Percentiles rank a stretch among this genome's conserved stretches.
Evolutionary conservation across 148 eudicot species (phyloP).

Genomic region (Arbutus unedo): DNA sequence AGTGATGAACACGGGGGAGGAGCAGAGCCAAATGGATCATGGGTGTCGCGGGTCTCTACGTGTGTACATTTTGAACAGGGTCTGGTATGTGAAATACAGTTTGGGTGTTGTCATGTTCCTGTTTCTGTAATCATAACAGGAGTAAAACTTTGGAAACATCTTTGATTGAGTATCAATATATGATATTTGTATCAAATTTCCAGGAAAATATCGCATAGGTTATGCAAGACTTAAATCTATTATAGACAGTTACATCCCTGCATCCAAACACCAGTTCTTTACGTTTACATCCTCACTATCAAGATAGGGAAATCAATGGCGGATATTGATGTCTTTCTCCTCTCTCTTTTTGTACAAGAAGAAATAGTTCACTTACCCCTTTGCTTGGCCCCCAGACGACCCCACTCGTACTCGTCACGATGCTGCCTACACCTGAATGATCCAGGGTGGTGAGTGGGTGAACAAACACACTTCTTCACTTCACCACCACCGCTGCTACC

Average conservation of each 20-base stretch:
- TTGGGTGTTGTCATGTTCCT: too few species aligned
- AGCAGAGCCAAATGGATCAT: not conserved
- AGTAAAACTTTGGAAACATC: not conserved
- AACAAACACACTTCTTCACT: conserved; percentile 34
- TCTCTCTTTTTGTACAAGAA: not conserved
- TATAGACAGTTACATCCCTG: not conserved
- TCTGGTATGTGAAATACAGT: conserved; percentile 11
- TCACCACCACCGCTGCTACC: conserved; percentile 3
- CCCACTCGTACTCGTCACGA: conserved; percentile 33
- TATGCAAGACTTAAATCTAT: not conserved
- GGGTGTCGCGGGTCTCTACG: not conserved
- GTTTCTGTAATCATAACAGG: not conserved
- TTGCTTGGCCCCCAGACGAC: not conserved
- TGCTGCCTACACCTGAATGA: conserved; percentile 46
- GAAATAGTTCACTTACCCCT: conserved; percentile 1
- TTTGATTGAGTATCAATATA: not conserved
- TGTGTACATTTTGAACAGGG: not conserved
- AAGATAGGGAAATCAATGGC: not conserved
- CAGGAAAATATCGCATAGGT: not conserved
- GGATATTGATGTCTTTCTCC: not conserved
- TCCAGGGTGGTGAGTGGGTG: conserved; percentile 43
- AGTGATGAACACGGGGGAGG: conserved; percentile 13
- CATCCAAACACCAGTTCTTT: not conserved
- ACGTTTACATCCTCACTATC: not conserved
- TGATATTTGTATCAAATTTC: not conserved